These are phyloP conservation scores for Grosmannia clavigera DNA, from an alignment of 2,329 filamentous ascomycete genomes.

Conservation along the genomic window DNA sequence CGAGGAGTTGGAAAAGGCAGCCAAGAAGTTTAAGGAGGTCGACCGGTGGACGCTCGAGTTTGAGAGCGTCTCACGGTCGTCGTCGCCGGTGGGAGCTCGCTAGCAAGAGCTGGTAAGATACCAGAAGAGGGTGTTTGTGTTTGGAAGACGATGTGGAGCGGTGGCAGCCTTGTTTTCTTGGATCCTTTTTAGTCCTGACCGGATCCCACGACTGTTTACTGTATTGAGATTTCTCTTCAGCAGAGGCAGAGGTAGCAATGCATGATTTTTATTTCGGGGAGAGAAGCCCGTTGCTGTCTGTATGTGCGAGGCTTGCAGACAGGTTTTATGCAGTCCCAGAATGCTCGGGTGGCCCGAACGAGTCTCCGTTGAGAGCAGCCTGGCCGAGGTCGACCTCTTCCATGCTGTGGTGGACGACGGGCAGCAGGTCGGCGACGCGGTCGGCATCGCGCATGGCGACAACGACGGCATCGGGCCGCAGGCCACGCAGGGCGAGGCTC, in stretches of 20 bases:
- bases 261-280: background rate
- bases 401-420: slow-evolving; percentile 53
- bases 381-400: slow-evolving; percentile 30
- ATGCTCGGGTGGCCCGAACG: too few relatives aligned
- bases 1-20: slow-evolving; percentile 44
- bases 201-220: too few relatives aligned
- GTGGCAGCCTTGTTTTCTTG: too few relatives aligned
- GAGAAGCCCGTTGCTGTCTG: background rate
- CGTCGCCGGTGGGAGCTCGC: slow-evolving; percentile 39
- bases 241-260: too few relatives aligned
- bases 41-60: slow-evolving; percentile 57
- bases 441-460: slow-evolving; percentile 72
- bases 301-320: too few relatives aligned
- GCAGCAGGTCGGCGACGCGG: slow-evolving; percentile 55
- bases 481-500: slow-evolving; percentile 30
- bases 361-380: background rate
- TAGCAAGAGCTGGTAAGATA: background rate
- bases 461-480: slow-evolving; percentile 58
- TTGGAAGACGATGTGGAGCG: too few relatives aligned
- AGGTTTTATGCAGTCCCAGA: too few relatives aligned
- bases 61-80: slow-evolving; percentile 47
- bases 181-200: background rate
- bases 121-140: too few relatives aligned
- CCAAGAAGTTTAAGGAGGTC: slow-evolving; percentile 55
- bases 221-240: background rate